A percentile compares a stretch with the other conserved stretches of the same genome.
Evolutionary conservation across 2,329 filamentous ascomycete genomes (phyloP).

Genomic region (Phialophora expanda): DNA sequence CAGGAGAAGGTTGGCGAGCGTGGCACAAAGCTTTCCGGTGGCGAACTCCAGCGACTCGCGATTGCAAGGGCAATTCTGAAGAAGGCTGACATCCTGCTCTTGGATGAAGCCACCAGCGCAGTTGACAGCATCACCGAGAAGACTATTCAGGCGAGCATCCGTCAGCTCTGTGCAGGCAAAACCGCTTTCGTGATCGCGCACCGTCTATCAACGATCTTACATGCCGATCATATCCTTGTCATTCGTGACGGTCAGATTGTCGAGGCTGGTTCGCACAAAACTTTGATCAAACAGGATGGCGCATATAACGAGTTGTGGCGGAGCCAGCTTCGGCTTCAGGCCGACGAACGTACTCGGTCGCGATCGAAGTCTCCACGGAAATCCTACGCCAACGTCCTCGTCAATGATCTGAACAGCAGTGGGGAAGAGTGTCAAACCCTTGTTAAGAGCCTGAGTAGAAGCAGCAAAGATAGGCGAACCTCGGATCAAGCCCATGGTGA

Average conservation of each 20-base stretch:
- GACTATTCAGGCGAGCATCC: slow-evolving; percentile 55
- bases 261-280: slow-evolving; percentile 67
- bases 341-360: slow-evolving; percentile 9
- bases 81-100: slow-evolving; percentile 50
- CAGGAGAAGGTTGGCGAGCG: slow-evolving; percentile 55
- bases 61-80: slow-evolving; percentile 55
- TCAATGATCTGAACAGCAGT: slow-evolving; percentile 19
- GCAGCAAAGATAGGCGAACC: neutral
- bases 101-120: slow-evolving; percentile 61
- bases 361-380: slow-evolving; percentile 10
- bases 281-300: slow-evolving; percentile 61
- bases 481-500: neutral
- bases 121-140: slow-evolving; percentile 55
- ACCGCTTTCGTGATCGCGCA: slow-evolving; percentile 62
- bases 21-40: slow-evolving; percentile 57
- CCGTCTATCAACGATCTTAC: slow-evolving; percentile 45
- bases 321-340: slow-evolving; percentile 53
- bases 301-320: slow-evolving; percentile 70
- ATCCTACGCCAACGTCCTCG: neutral
- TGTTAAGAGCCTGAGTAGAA: slow-evolving; percentile 5
- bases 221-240: slow-evolving; percentile 70
- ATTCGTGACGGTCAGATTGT: slow-evolving; percentile 66
- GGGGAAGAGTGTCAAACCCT: slow-evolving; percentile 10
- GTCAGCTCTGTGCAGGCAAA: slow-evolving; percentile 53
- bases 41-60: slow-evolving; percentile 58